phyloP scores from a whole-genome alignment of 371 early-diverging fungal genomes.

The Blakeslea trispora region DNA sequence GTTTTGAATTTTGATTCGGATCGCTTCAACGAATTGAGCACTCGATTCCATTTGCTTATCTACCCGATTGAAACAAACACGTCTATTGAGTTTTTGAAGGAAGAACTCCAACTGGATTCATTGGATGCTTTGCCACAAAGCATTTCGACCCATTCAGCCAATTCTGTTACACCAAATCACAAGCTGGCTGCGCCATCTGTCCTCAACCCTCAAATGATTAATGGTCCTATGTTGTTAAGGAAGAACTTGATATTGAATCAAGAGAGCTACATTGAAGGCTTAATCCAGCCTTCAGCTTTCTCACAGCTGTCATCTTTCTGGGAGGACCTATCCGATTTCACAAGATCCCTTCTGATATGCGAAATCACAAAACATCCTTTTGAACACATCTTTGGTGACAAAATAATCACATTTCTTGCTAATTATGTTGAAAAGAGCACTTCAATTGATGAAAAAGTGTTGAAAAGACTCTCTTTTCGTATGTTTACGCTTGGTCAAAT shows the following conservation, averaged over 20 bases:
- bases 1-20: background rate
- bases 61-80: constrained; percentile 30
- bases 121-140: background rate
- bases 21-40: constrained; percentile 17
- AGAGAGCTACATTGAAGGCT: too few relatives aligned
- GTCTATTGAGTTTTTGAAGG: constrained; percentile 29
- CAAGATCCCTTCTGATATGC: constrained; percentile 2
- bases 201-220: constrained; percentile 12
- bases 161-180: background rate
- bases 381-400: constrained; percentile 12
- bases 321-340: background rate
- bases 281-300: constrained; percentile 16
- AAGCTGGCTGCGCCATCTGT: constrained; percentile 11
- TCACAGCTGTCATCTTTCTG: constrained; percentile 4
- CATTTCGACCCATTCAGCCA: background rate
- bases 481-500: constrained; percentile 27
- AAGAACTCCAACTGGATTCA: constrained; percentile 16
- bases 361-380: constrained; percentile 11
- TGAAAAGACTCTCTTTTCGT: background rate
- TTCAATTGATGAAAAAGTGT: too few relatives aligned
- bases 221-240: constrained; percentile 10
- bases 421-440: too few relatives aligned
- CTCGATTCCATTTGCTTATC: constrained; percentile 38
- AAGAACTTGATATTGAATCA: constrained; percentile 2
- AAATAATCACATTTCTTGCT: background rate